Base-by-base conservation (phyloP, 345 rosid genomes). In the Rhodomyrtus tomentosa region DNA sequence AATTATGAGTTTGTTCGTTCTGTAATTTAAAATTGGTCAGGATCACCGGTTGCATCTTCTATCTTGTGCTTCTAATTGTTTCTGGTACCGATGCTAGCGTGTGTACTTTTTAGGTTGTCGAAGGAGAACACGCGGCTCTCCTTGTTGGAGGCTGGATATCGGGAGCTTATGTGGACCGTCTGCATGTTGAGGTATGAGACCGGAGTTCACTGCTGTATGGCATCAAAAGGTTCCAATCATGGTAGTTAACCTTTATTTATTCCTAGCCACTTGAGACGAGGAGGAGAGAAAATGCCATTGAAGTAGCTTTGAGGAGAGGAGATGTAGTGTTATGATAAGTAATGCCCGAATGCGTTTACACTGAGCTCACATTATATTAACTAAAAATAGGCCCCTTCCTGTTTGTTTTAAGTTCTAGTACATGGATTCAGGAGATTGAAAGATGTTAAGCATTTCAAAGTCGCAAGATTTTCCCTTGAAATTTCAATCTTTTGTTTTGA, bases 141-240 rank as follows among this genome's bases (percentile, higher is more conserved):
- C 90, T 88, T n/a, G 97, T 95, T 85, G 97, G 98, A 82, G 93
- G 90, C 81, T 97, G 99, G 99, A 94, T 95, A 82, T 95, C 98
- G 4, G 91, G 92, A 51, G 95, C 98, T 81, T 97, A 91, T 89
- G 93, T 89, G 86, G 99, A 95, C 90, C 98, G 98, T 83, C 90
- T 95, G 80, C 93, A 94, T 89, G 98, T 97, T 80, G 96, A 97
- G 96, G 99, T 95, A 84, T 85, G 80, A 3, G n/a, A 58, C 13
- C 36, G 24, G 3, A 15, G 50, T 25, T n/a, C 38, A 53, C 80
- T 82, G 79, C 79, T 36, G 79, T 68, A 36, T 36, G 45, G 45
- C 79, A 36, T 68, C 40, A 50, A 4, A 25, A 74, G 29, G 48
- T 54, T 68, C 79, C 40, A 68, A 20, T 68, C 79, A 68, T 68